These are phyloP conservation scores for Discostella stelligeroides DNA, from an alignment of 108 stramenopile genomes.

Conservation along the genomic window DNA sequence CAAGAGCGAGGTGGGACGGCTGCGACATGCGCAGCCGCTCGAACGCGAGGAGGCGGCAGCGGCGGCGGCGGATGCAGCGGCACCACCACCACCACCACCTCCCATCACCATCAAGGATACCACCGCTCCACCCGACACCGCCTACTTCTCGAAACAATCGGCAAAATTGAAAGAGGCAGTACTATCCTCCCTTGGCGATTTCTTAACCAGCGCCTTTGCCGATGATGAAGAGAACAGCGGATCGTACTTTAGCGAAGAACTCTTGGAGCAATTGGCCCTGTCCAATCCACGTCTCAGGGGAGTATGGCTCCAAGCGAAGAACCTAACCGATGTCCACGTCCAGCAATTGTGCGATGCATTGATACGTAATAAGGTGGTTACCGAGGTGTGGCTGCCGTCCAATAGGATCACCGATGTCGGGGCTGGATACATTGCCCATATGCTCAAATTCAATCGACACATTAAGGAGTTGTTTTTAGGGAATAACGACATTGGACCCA, in stretches of 20 bases:
- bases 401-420: conserved; percentile 48
- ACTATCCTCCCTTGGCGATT: conserved; percentile 30
- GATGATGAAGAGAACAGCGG: conserved; percentile 41
- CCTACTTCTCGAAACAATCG: conserved; percentile 33
- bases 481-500: conserved; percentile 46
- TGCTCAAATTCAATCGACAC: conserved; percentile 39
- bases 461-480: conserved; percentile 48
- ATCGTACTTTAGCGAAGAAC: conserved; percentile 38
- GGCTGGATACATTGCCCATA: conserved; percentile 38
- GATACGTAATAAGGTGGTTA: conserved; percentile 39
- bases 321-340: conserved; percentile 36
- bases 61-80: conserved; percentile 6
- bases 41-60: neutral
- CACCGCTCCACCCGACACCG: conserved; percentile 34
- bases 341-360: conserved; percentile 36
- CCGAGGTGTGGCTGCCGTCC: conserved; percentile 45
- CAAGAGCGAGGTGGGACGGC: conserved; percentile 22
- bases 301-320: conserved; percentile 43
- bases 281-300: conserved; percentile 37
- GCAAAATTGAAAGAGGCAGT: conserved; percentile 33
- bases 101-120: conserved; percentile 15
- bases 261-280: conserved; percentile 31
- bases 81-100: neutral
- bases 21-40: conserved; percentile 29
- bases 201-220: conserved; percentile 38